Percentiles rank a stretch among this genome's conserved stretches.
These are phyloP conservation scores for Rhizopus sp. DNA, from an alignment of 371 early-diverging fungal species.

Conservation along the genomic window DNA sequence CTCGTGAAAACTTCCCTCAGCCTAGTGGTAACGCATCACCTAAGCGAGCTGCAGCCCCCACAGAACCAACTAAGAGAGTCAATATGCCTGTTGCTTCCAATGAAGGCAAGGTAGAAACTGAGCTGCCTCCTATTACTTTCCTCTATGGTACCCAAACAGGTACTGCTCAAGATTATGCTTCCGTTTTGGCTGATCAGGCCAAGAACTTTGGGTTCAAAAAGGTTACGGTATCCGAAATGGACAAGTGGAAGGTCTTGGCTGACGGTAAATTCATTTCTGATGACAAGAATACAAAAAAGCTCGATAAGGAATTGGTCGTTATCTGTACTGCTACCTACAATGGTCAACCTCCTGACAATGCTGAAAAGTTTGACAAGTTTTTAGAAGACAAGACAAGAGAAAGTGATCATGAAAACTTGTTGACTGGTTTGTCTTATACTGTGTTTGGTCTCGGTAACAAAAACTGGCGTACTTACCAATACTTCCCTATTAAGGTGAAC, in stretches of 20 bases:
- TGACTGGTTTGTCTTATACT: constrained; percentile 42
- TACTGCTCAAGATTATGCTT: constrained; percentile 57
- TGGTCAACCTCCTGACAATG: constrained; percentile 62
- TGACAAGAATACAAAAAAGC: constrained; percentile 11
- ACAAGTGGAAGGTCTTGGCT: constrained; percentile 49
- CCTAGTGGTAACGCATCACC: constrained; percentile 19
- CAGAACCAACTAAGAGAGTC: background rate
- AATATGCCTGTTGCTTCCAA: constrained; percentile 12
- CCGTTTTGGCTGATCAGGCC: constrained; percentile 42
- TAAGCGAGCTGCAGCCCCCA: background rate
- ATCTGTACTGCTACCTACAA: constrained; percentile 58
- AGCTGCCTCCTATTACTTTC: constrained; percentile 46
- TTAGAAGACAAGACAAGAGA: constrained; percentile 33
- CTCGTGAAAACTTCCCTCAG: constrained; percentile 44
- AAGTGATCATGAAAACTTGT: constrained; percentile 19
- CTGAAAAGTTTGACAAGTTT: constrained; percentile 55
- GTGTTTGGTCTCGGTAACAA: constrained; percentile 64
- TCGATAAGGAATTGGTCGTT: constrained; percentile 42
- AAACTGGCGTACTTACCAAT: constrained; percentile 63
- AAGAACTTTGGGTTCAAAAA: constrained; percentile 48
- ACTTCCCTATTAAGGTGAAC: constrained; percentile 52
- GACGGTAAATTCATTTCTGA: constrained; percentile 31
- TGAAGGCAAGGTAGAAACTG: background rate
- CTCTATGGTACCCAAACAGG: constrained; percentile 61
- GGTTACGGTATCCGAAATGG: constrained; percentile 35